A percentile compares a stretch with the other conserved stretches of the same genome.
These are phyloP conservation scores for Boletus subcaerulescens DNA, from an alignment of 768 basidiomycete genomes.

Conservation along the genomic window DNA sequence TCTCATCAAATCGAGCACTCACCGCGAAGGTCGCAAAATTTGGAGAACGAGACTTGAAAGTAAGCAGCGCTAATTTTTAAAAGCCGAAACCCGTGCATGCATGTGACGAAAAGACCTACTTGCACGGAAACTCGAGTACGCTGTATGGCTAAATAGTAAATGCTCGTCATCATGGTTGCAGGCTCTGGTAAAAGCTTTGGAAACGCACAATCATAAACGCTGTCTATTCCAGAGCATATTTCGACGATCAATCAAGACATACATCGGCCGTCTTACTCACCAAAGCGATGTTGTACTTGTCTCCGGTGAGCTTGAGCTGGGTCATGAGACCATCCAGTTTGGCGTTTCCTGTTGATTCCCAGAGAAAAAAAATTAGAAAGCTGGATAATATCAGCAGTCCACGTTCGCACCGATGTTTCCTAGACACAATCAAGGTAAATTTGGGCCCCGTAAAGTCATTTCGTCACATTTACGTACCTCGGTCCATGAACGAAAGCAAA, in stretches of 20 bases:
- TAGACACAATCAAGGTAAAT: not conserved
- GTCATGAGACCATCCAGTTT: constrained; percentile 2
- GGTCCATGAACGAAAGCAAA: constrained; percentile 1
- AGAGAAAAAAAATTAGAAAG: not conserved
- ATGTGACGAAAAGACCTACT: not conserved
- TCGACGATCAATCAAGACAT: not conserved
- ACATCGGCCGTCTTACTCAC: not conserved
- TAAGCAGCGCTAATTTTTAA: not conserved
- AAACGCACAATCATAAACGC: not conserved
- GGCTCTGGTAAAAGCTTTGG: not conserved
- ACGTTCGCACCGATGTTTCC: constrained; percentile 1
- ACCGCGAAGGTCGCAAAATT: not conserved
- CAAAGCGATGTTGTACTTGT: constrained; percentile 1
- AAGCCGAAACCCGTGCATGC: not conserved
- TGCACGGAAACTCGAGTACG: not conserved
- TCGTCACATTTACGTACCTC: not conserved
- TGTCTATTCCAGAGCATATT: not conserved
- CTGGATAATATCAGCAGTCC: not conserved
- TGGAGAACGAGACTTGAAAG: not conserved
- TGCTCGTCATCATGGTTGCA: not conserved
- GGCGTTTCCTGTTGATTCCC: not conserved
- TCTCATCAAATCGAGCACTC: not conserved
- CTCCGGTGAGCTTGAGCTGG: not conserved
- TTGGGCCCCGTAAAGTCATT: not conserved
- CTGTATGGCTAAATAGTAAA: not conserved